phyloP scores from a whole-genome alignment of 192 early-diverging fungal species.

The Dimargaris verticillata region DNA sequence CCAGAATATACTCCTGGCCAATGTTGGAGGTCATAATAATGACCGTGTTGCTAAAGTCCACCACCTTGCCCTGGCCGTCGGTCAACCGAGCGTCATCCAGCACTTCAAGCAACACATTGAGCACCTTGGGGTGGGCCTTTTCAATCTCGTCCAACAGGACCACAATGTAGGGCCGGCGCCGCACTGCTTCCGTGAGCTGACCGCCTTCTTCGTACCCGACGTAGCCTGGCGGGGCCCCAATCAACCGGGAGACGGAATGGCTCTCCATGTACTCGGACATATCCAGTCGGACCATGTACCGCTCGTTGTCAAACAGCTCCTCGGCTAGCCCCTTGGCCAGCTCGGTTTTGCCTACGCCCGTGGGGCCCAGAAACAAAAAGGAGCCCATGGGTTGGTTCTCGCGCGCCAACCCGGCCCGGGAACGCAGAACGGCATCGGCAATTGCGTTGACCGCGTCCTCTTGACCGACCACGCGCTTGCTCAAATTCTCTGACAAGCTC shows the following conservation, averaged over 20 bases:
- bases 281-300: conserved; percentile 88
- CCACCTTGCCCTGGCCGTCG: conserved; percentile 77
- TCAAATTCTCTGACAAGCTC: conserved; percentile 53
- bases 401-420: conserved; percentile 75
- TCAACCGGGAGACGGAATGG: conserved; percentile 74
- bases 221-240: conserved; percentile 93
- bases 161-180: conserved; percentile 81
- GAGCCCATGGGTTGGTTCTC: conserved; percentile 68
- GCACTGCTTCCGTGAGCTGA: conserved; percentile 85
- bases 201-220: conserved; percentile 94
- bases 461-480: conserved; percentile 83
- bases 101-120: conserved; percentile 63
- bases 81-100: conserved; percentile 94
- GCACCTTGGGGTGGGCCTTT: conserved; percentile 78
- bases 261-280: conserved; percentile 98
- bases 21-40: conserved; percentile 92
- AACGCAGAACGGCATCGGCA: conserved; percentile 74
- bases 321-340: conserved; percentile 59
- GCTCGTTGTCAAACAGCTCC: conserved; percentile 93
- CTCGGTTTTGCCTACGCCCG: conserved; percentile 90
- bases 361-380: conserved; percentile 93
- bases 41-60: conserved; percentile 91
- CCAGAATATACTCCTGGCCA: conserved; percentile 44
- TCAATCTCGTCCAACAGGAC: conserved; percentile 97
- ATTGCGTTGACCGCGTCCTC: conserved; percentile 80